phyloP scores from a whole-genome alignment of 2,329 filamentous ascomycete genomes.

The Colletotrichum sp. region DNA sequence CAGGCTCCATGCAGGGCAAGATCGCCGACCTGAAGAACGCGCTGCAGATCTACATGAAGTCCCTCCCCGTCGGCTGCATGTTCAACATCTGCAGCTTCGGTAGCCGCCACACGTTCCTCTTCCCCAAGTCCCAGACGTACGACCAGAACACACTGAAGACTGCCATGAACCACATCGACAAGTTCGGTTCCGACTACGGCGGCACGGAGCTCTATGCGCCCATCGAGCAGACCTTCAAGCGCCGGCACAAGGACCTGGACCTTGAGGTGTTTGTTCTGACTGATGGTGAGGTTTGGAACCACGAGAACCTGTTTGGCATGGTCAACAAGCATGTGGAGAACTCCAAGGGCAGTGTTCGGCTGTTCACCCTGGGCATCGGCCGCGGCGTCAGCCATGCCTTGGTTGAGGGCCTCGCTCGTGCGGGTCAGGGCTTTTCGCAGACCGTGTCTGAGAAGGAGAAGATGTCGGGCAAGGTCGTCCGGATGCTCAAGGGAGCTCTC shows the following conservation, averaged over 20 bases:
- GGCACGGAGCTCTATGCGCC: constrained; percentile 59
- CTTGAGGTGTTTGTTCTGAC: constrained; percentile 62
- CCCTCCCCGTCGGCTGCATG: constrained; percentile 65
- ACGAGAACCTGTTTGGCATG: constrained; percentile 47
- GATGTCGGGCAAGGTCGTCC: constrained; percentile 71
- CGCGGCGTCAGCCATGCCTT: constrained; percentile 53
- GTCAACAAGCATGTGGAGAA: constrained; percentile 44
- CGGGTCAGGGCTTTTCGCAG: constrained; percentile 66
- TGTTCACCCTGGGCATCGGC: constrained; percentile 64
- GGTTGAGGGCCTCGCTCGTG: constrained; percentile 59
- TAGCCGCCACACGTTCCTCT: constrained; percentile 48
- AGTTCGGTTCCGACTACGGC: constrained; percentile 52
- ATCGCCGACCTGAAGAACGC: constrained; percentile 61
- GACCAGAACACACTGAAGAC: constrained; percentile 45
- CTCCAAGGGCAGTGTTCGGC: constrained; percentile 49
- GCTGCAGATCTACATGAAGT: constrained; percentile 69
- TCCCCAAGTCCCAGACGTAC: constrained; percentile 51
- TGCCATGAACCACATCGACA: constrained; percentile 46
- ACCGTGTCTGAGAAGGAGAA: constrained; percentile 67
- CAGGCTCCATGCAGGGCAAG: constrained; percentile 66
- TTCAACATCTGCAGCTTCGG: constrained; percentile 79
- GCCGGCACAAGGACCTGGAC: constrained; percentile 49
- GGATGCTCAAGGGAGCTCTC: constrained; percentile 76
- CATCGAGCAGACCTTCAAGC: constrained; percentile 46
- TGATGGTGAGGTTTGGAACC: constrained; percentile 60